Evolutionary conservation across 306 rosid species (phyloP).

Genomic region (Glycine tomentella): DNA sequence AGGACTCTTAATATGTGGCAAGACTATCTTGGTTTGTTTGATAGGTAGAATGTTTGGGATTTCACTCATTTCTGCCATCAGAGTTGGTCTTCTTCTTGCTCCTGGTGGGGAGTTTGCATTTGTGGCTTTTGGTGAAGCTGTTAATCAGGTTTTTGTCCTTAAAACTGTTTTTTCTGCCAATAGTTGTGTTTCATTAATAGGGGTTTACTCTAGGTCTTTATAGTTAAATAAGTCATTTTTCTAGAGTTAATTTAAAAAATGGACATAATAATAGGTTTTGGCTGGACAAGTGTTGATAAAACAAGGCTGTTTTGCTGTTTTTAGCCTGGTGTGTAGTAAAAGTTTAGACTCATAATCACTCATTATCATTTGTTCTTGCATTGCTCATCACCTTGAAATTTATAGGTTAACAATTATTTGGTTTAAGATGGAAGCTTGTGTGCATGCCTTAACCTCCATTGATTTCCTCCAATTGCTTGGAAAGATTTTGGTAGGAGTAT

Average conservation of each 20-base stretch:
- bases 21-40: conserved; percentile 79
- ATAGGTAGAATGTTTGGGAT: conserved; percentile 87
- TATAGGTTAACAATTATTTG: too few relatives aligned
- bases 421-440: too few relatives aligned
- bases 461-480: too few relatives aligned
- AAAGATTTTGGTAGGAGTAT: too few relatives aligned
- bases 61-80: conserved; percentile 85
- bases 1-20: conserved; percentile 87
- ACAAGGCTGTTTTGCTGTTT: conserved; percentile 1
- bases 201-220: conserved; percentile 25
- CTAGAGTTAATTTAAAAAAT: too few relatives aligned
- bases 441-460: too few relatives aligned
- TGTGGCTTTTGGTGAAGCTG: conserved; percentile 99
- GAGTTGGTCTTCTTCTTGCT: conserved; percentile 98
- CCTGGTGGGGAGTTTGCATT: conserved; percentile 99
- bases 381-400: background rate
- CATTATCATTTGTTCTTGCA: conserved; percentile 13
- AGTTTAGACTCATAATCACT: conserved; percentile 28
- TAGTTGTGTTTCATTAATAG: conserved; percentile 9
- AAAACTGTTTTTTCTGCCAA: conserved; percentile 32
- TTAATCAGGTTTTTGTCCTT: conserved; percentile 80
- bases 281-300: conserved; percentile 14
- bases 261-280: too few relatives aligned
- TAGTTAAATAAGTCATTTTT: too few relatives aligned
- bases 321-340: background rate